phyloP scores from a whole-genome alignment of 768 basidiomycete genomes.

The Pholiota conissans region DNA sequence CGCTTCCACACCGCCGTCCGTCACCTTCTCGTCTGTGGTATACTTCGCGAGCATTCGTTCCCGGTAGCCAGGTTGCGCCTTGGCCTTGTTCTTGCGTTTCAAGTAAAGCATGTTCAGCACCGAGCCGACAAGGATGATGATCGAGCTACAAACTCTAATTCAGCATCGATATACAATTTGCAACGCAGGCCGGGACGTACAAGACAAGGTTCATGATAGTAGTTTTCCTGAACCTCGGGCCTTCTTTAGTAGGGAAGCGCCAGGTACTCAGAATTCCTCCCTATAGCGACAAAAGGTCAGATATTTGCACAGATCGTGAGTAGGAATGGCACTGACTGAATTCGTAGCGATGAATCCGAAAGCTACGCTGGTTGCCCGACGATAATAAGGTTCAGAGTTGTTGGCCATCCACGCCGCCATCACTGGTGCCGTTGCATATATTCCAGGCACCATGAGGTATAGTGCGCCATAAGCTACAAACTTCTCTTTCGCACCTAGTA shows the following conservation, averaged over 20 bases:
- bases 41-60: slow-evolving; percentile 31
- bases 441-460: slow-evolving; percentile 34
- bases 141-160: slow-evolving; percentile 19
- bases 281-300: slow-evolving; percentile 13
- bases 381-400: slow-evolving; percentile 37
- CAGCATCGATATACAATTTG: background rate
- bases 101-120: slow-evolving; percentile 28
- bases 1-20: slow-evolving; percentile 24
- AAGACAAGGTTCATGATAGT: slow-evolving; percentile 37
- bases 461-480: slow-evolving; percentile 32
- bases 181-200: slow-evolving; percentile 21
- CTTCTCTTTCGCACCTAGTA: slow-evolving; percentile 23
- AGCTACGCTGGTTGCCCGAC: slow-evolving; percentile 35
- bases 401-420: slow-evolving; percentile 36
- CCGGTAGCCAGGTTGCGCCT: slow-evolving; percentile 18
- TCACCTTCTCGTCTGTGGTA: slow-evolving; percentile 21
- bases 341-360: slow-evolving; percentile 36
- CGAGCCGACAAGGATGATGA: slow-evolving; percentile 23
- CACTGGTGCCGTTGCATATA: slow-evolving; percentile 30
- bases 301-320: slow-evolving; percentile 14
- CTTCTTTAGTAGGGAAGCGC: slow-evolving; percentile 38
- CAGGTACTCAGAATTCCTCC: slow-evolving; percentile 41
- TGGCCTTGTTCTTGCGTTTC: slow-evolving; percentile 26
- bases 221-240: slow-evolving; percentile 34
- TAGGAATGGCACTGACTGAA: slow-evolving; percentile 22